phyloP scores from a whole-genome alignment of 148 eudicot genomes.

The Vaccinium vitisidaea region DNA sequence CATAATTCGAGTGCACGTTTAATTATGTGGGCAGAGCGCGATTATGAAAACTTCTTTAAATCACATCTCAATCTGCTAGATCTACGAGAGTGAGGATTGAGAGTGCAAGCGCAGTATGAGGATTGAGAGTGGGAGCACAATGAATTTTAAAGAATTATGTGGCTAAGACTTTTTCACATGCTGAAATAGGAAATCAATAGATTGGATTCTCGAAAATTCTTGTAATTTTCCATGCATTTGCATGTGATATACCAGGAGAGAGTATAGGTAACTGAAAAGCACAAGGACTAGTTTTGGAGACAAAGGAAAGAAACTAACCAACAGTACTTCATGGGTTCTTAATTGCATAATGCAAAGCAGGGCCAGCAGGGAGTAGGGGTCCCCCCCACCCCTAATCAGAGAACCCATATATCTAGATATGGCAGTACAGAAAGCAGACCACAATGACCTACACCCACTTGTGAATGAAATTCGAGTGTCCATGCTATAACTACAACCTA shows the following conservation, averaged over 20 bases:
- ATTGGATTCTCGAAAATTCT: not conserved
- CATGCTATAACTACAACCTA: not conserved
- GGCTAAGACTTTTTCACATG: not conserved
- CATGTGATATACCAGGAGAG: not conserved
- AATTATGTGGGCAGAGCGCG: too few species aligned
- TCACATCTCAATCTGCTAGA: too few species aligned
- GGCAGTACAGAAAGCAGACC: not conserved
- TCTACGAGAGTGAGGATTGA: too few species aligned
- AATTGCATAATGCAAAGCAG: not conserved
- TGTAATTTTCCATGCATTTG: not conserved
- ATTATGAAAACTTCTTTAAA: too few species aligned
- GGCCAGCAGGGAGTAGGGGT: not conserved
- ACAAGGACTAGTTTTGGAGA: not conserved
- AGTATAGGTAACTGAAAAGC: not conserved
- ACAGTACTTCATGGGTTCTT: not conserved
- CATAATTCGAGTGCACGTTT: too few species aligned
- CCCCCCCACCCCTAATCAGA: not conserved
- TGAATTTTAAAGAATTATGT: too few species aligned
- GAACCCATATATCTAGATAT: not conserved
- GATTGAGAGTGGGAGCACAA: too few species aligned
- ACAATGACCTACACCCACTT: not conserved
- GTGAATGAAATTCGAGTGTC: not conserved
- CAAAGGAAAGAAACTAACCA: not conserved
- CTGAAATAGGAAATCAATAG: not conserved
- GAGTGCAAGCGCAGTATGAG: too few species aligned